Evolutionary conservation across 805 yeast genomes (phyloP), one percentile per base, ranked within the genome.

Genomic region (Tetrapisispora namnaoensis): DNA sequence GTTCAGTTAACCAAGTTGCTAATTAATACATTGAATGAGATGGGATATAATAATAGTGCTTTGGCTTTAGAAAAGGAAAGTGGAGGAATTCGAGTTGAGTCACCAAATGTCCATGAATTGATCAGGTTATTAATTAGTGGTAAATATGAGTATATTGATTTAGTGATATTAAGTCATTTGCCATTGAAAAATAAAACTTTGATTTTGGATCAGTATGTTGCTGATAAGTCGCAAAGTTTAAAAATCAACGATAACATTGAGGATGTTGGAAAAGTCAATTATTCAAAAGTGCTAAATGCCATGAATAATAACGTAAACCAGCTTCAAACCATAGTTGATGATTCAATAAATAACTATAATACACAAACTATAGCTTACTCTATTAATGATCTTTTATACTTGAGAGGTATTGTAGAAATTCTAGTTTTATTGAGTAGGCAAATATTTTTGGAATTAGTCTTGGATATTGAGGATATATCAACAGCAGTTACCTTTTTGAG

Each of bases 21-120:
- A 38, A 71, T 78, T 36, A 80, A 78, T 53, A 63, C 79, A 0
- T 58, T 79, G 45, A 63, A 66, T 36, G 82, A 77, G 49, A 52
- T 79, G 49, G 81, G 81, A 4, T 77, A 73, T 54, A 49, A 56
- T 4, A 54, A 62, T 2, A 59, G 77, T 0, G 73, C 78, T 0
- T 51, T 60, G 3, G 47, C 54, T 3, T 60, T 79, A 38, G 73
- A 72, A 49, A 50, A 59, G 5, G 79, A 76, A 55, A 66, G 70
- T 50, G 70, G 71, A 9, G 68, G 66, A 6, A 49, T 69, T 27
- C 62, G 65, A 47, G 60, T 70, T 7, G 79, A 76, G 52, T 66
- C 77, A 1, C 67, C 69, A 8, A 65, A 63, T 4, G 74, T 77
- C 28, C 68, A 67, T 28, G 53, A 56, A 20, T 69, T 78, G 50